These are phyloP conservation scores for Globisporangium orthogonon DNA, from an alignment of 352 stramenopile species.

Conservation along the genomic window DNA sequence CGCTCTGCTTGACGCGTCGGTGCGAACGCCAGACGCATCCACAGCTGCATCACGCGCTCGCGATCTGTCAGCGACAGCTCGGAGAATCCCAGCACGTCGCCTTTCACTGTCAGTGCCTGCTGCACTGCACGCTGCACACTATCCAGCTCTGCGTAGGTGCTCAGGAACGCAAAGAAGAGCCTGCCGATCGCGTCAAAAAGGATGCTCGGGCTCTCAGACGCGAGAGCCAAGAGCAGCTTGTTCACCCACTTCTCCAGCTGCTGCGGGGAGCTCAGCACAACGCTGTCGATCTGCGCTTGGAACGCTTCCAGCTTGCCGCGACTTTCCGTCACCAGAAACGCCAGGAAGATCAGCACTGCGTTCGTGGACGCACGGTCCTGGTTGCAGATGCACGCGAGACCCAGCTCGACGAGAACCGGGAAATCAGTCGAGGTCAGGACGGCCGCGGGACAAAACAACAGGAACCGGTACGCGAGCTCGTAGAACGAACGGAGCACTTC, in stretches of 20 bases:
- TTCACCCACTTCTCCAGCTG: constrained; percentile 51
- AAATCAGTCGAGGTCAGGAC: constrained; percentile 53
- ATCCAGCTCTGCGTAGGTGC: constrained; percentile 31
- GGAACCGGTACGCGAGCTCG: constrained; percentile 60
- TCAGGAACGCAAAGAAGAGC: constrained; percentile 48
- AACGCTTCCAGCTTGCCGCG: constrained; percentile 36
- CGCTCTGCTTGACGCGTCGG: constrained; percentile 47
- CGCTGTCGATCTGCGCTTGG: constrained; percentile 33
- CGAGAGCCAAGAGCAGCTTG: constrained; percentile 35
- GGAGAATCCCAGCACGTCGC: constrained; percentile 30
- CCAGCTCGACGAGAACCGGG: constrained; percentile 50
- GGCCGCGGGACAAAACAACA: constrained; percentile 62
- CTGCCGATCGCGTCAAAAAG: constrained; percentile 48
- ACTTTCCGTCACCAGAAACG: constrained; percentile 53
- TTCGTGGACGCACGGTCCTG: constrained; percentile 63
- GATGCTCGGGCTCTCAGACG: constrained; percentile 43
- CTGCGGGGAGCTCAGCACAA: constrained; percentile 20
- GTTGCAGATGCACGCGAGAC: constrained; percentile 50
- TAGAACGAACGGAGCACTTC: constrained; percentile 64
- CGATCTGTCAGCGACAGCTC: constrained; percentile 35
- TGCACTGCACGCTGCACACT: constrained; percentile 22
- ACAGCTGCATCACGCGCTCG: constrained; percentile 47
- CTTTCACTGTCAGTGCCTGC: constrained; percentile 23
- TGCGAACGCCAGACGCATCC: constrained; percentile 43
- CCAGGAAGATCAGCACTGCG: constrained; percentile 60